These are phyloP conservation scores for Botryotinia globosa DNA, from an alignment of 2,329 filamentous ascomycete species.

Conservation along the genomic window DNA sequence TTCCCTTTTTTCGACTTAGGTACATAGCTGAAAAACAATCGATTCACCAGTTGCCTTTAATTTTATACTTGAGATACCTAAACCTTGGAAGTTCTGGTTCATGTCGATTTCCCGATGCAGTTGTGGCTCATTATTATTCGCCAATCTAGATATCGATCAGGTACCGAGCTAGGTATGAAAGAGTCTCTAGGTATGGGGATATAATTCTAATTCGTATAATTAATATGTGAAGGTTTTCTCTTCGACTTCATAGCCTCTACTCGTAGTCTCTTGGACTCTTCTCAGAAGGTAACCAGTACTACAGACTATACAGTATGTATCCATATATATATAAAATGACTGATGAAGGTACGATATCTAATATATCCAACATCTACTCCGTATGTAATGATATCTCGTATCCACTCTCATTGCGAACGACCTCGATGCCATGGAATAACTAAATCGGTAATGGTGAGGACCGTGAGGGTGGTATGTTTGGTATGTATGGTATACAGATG, in stretches of 20 bases:
- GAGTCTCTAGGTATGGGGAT: not conserved
- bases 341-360: not conserved
- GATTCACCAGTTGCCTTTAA: not conserved
- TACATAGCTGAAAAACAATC: not conserved
- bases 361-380: too few species aligned
- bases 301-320: not conserved
- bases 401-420: conserved; percentile 3
- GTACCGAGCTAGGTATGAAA: too few species aligned
- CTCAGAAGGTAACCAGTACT: not conserved
- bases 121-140: not conserved
- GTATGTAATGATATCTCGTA: not conserved
- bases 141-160: not conserved
- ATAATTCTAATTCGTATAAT: not conserved
- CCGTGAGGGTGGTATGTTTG: not conserved
- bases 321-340: not conserved
- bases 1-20: not conserved
- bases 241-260: not conserved
- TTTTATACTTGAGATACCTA: not conserved
- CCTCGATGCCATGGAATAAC: not conserved
- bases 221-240: not conserved
- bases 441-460: not conserved
- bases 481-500: not conserved
- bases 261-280: not conserved
- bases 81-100: too few species aligned
- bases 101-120: not conserved